Base-by-base conservation (phyloP, 345 rosid genomes). In the Populus davidiana region DNA sequence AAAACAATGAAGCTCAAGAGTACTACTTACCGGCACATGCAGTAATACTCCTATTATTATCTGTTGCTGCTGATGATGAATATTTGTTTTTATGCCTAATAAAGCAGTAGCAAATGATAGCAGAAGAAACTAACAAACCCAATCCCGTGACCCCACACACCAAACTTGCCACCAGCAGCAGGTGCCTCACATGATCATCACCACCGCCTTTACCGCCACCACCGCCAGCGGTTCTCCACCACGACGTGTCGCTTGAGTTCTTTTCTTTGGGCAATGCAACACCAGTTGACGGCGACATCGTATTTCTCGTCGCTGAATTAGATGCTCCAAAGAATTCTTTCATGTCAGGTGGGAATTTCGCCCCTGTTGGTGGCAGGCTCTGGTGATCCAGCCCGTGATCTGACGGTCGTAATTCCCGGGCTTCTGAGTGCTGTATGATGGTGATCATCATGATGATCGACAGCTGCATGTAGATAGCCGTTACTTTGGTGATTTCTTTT, bases 361-460 rank as follows among this genome's bases (percentile, higher is more conserved):
- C 76, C 38, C 64, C 81, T 11, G 66, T 13, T 41, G 79, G 90
- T 2, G 92, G 88, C 7, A 77, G 70, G 84, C 78, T 62, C 79
- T 86, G 90, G 84, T 84, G 86, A 75, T 78, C 91, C 35, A 91
- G 87, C 7, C 97, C 97, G 81, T 92, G 97, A 69, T 91, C 88
- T 0, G 94, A 85, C 25, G 97, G 94, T 17, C 97, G 87, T 47
- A 89, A 62, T 76, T 90, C 97, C 75, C 89, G 79, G 6, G 85
- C 91, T 31, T 4, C 8, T 0, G 70, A 18, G 27, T 20, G n/a
- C 17, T 67, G 70, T 1, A 36, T 14, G 23, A 2, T 8, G 64
- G 25, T 10, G 64, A 59, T 59, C 29, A 10, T n/a, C 64, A 23
- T 10, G 14, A 59, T 59, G 64, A 59, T 59, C 29, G 64, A 59